phyloP scores from a whole-genome alignment of 2,329 filamentous ascomycete species.

The Parascedosporium putredinis region DNA sequence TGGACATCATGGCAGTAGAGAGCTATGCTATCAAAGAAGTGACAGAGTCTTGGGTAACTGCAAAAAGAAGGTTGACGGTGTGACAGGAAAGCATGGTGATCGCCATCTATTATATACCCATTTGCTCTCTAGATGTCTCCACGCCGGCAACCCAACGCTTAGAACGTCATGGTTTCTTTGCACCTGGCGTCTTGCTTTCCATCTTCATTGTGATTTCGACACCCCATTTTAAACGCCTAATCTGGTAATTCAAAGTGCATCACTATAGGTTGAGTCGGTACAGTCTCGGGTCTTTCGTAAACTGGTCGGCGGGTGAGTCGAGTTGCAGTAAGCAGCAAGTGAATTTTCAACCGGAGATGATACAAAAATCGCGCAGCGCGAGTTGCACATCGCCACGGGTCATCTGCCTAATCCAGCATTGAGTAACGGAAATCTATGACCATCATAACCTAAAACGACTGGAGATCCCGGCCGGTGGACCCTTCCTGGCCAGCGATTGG shows the following conservation, averaged over 20 bases:
- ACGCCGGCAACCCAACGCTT: not conserved
- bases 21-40: constrained; percentile 9
- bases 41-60: not conserved
- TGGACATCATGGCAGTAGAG: not conserved
- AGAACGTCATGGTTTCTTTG: not conserved
- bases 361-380: not conserved
- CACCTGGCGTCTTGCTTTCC: not conserved
- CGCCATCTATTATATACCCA: not conserved
- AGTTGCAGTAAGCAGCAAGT: not conserved
- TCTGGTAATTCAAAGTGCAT: not conserved
- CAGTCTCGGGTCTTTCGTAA: not conserved
- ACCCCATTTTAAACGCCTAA: not conserved
- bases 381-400: not conserved
- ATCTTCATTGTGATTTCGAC: not conserved
- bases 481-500: not conserved
- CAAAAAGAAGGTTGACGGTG: not conserved
- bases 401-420: not conserved
- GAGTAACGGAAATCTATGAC: not conserved
- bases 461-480: not conserved
- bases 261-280: not conserved
- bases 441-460: not conserved
- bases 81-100: not conserved
- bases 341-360: no score
- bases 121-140: not conserved
- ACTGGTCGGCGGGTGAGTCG: not conserved